phyloP scores from a whole-genome alignment of 2,329 filamentous ascomycete species.

The Aureobasidium uvarum region DNA sequence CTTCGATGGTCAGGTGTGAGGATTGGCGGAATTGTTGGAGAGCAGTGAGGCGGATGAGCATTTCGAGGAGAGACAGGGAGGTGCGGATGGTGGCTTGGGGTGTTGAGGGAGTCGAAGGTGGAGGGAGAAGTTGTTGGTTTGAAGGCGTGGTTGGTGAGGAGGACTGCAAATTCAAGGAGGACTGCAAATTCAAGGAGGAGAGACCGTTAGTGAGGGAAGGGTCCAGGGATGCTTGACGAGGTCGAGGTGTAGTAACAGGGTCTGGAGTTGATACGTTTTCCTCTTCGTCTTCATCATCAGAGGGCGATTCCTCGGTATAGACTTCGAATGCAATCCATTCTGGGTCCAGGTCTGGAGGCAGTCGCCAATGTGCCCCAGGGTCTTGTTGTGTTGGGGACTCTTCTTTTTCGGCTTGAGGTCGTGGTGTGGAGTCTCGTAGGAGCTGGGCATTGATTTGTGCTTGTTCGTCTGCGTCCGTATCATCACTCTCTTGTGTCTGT shows the following conservation, averaged over 20 bases:
- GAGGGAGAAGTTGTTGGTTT: slow-evolving; percentile 33
- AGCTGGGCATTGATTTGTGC: slow-evolving; percentile 48
- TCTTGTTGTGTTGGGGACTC: background rate
- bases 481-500: background rate
- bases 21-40: slow-evolving; percentile 90
- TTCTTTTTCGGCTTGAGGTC: background rate
- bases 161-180: slow-evolving; percentile 46
- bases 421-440: slow-evolving; percentile 43
- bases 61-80: slow-evolving; percentile 79
- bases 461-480: slow-evolving; percentile 40
- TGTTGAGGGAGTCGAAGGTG: slow-evolving; percentile 24
- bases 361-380: slow-evolving; percentile 47
- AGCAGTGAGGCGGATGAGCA: slow-evolving; percentile 78
- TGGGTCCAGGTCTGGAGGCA: slow-evolving; percentile 74
- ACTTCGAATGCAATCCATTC: slow-evolving; percentile 94
- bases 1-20: slow-evolving; percentile 83
- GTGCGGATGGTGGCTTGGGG: slow-evolving; percentile 52
- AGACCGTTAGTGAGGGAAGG: slow-evolving; percentile 45
- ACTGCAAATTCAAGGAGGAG: too few relatives aligned
- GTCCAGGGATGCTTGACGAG: slow-evolving; percentile 40
- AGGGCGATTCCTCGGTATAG: slow-evolving; percentile 63
- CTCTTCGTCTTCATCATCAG: slow-evolving; percentile 47
- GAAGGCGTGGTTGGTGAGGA: slow-evolving; percentile 21
- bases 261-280: background rate
- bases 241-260: slow-evolving; percentile 15